Conservation (phyloP, 1,284 basidiomycete species). For the Trichosporon asahii region DNA sequence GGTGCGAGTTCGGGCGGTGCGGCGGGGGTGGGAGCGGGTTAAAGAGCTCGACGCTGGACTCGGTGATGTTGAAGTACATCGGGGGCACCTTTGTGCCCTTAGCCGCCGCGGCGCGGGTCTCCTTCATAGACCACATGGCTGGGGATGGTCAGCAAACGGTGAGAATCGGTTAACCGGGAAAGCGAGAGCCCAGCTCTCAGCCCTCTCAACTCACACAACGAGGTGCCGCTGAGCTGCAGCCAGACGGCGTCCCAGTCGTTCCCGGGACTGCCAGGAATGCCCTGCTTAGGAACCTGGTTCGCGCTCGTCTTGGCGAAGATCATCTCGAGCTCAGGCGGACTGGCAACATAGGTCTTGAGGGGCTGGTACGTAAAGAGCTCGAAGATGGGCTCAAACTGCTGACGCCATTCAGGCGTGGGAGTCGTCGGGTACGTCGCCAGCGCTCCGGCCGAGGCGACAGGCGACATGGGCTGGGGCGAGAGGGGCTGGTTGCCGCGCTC, state of each 20-base stretch:
- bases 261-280: conserved; percentile 71
- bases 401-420: conserved; percentile 24
- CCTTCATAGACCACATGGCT: conserved; percentile 54
- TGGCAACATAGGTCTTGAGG: conserved; percentile 52
- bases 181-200: not conserved
- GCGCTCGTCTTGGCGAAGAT: conserved; percentile 51
- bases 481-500: conserved; percentile 18
- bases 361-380: conserved; percentile 49
- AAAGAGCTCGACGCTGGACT: conserved; percentile 56
- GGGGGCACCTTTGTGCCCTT: conserved; percentile 49
- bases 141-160: not conserved
- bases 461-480: conserved; percentile 6
- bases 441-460: not conserved
- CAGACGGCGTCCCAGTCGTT: conserved; percentile 91
- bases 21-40: conserved; percentile 56
- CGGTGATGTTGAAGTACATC: conserved; percentile 49
- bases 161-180: not conserved
- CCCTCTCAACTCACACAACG: conserved; percentile 63
- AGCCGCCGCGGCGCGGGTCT: conserved; percentile 49
- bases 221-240: conserved; percentile 90
- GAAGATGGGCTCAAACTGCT: conserved; percentile 43
- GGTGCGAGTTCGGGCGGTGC: conserved; percentile 53
- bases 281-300: conserved; percentile 54
- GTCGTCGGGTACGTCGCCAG: not conserved
- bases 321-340: conserved; percentile 52